Evolutionary conservation across 768 basidiomycete genomes (phyloP).

Genomic region (Cystobasidium ongulense): DNA sequence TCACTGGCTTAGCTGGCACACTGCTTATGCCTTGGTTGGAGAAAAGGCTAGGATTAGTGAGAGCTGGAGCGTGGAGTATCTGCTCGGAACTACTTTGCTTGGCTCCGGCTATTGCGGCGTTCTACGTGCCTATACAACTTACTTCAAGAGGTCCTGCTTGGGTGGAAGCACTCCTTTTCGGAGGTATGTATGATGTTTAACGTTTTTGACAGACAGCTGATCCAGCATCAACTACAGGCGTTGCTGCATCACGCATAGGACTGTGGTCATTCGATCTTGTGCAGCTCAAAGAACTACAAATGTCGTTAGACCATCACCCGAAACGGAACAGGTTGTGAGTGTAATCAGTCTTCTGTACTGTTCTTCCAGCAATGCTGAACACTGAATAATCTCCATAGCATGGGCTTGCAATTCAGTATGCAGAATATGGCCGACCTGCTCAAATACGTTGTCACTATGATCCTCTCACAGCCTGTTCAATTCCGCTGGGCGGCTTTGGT

Average conservation of each 20-base stretch:
- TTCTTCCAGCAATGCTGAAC: too few relatives aligned
- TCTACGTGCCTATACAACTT: constrained; percentile 44
- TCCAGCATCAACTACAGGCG: constrained; percentile 43
- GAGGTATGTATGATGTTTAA: too few relatives aligned
- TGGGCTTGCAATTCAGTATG: constrained; percentile 47
- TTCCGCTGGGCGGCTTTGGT: constrained; percentile 47
- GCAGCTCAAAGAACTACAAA: constrained; percentile 53
- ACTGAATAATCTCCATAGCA: constrained; percentile 29
- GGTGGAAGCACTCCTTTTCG: constrained; percentile 50
- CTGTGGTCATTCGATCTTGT: constrained; percentile 55
- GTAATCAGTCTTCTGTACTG: background rate
- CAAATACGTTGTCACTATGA: constrained; percentile 47
- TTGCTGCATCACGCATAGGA: constrained; percentile 51
- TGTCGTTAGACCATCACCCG: constrained; percentile 49
- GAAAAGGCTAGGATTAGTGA: constrained; percentile 48
- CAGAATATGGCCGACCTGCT: constrained; percentile 44
- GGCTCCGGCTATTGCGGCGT: constrained; percentile 49
- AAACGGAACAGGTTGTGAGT: constrained; percentile 48
- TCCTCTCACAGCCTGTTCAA: constrained; percentile 45
- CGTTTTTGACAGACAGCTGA: background rate
- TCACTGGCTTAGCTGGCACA: constrained; percentile 52
- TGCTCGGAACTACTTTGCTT: constrained; percentile 50
- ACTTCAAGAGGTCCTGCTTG: constrained; percentile 42
- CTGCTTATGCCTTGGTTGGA: constrained; percentile 49
- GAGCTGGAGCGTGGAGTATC: constrained; percentile 54